These are phyloP conservation scores for Planoprotostelium fungivorum DNA, from an alignment of 78 protist species.

Conservation along the genomic window DNA sequence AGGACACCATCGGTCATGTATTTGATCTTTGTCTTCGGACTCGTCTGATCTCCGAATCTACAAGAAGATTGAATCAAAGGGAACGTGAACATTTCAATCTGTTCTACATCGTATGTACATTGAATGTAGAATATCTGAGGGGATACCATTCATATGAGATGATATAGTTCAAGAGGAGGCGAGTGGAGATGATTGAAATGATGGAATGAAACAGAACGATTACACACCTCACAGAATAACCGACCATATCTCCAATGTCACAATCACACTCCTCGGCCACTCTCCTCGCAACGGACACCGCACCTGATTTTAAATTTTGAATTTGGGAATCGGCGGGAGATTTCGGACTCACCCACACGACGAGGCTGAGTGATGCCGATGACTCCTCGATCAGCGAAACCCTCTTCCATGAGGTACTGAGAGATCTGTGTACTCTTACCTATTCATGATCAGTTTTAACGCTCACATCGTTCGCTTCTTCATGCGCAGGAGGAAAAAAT, in stretches of 20 bases:
- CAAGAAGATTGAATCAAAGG: too few relatives aligned
- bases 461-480: too few relatives aligned
- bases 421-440: constrained; percentile 70
- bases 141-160: too few relatives aligned
- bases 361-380: constrained; percentile 81
- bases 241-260: constrained; percentile 78
- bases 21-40: constrained; percentile 53
- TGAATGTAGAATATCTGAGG: too few relatives aligned
- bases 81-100: too few relatives aligned
- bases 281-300: constrained; percentile 77
- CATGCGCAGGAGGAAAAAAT: too few relatives aligned
- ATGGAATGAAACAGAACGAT: too few relatives aligned
- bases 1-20: constrained; percentile 94
- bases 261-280: constrained; percentile 72
- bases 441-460: neutral
- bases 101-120: too few relatives aligned
- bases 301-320: constrained; percentile 14
- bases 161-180: too few relatives aligned
- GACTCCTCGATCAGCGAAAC: constrained; percentile 37
- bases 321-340: neutral
- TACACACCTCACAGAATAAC: constrained; percentile 87
- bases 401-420: constrained; percentile 50
- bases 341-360: constrained; percentile 70
- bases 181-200: too few relatives aligned
- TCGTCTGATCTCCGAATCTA: constrained; percentile 76